These are phyloP conservation scores for Ziziphus jujuba DNA, from an alignment of 306 rosid species.

Conservation along the genomic window DNA sequence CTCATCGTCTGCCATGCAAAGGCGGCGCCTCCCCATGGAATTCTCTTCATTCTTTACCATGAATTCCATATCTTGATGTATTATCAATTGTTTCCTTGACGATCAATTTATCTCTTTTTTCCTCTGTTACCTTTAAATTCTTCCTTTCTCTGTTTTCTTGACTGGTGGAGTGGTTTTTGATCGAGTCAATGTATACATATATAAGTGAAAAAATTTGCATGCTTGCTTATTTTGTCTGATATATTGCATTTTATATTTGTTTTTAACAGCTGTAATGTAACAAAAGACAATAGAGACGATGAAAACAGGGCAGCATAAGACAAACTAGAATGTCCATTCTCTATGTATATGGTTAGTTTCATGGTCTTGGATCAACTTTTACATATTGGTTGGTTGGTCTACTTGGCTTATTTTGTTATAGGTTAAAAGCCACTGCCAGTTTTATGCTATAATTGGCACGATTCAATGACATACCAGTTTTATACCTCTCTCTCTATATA, in stretches of 20 bases:
- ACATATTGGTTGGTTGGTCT: slow-evolving; percentile 3
- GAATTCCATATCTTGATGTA: slow-evolving; percentile 31
- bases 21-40: slow-evolving; percentile 12
- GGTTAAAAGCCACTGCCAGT: too few relatives aligned
- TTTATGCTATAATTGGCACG: too few relatives aligned
- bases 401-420: too few relatives aligned
- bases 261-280: slow-evolving; percentile 19
- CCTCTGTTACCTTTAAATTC: background rate
- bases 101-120: too few relatives aligned
- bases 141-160: slow-evolving; percentile 2
- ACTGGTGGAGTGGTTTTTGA: background rate
- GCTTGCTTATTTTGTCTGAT: slow-evolving; percentile 29
- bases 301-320: slow-evolving; percentile 21
- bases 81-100: background rate
- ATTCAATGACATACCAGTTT: too few relatives aligned
- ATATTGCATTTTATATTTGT: slow-evolving; percentile 37
- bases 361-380: background rate
- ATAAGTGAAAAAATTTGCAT: background rate
- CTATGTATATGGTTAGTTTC: slow-evolving; percentile 19
- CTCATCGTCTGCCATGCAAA: slow-evolving; percentile 35
- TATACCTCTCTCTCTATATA: too few relatives aligned
- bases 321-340: slow-evolving; percentile 22
- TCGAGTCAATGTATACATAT: slow-evolving; percentile 30
- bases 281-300: slow-evolving; percentile 38
- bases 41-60: slow-evolving; percentile 50